Evolutionary conservation across 106 monocot genomes (phyloP).

Genomic region (Narthecium ossifragum): DNA sequence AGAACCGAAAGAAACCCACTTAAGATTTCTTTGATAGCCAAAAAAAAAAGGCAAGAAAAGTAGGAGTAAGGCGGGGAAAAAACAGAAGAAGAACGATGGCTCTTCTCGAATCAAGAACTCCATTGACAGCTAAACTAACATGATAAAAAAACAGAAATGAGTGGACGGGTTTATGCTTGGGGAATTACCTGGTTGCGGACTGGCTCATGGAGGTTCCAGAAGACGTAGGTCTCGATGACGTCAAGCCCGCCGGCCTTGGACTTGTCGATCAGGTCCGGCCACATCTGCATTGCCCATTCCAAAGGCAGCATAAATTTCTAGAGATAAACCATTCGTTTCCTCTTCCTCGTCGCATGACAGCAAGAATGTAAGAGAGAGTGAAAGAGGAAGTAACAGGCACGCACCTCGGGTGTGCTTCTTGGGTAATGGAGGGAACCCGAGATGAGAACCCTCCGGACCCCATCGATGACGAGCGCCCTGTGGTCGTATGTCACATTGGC

Average conservation of each 20-base stretch:
- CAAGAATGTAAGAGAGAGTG: not conserved
- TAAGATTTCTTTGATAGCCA: too few species aligned
- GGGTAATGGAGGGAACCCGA: conserved; percentile 70
- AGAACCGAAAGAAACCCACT: too few species aligned
- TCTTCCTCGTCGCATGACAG: too few species aligned
- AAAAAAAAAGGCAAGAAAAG: too few species aligned
- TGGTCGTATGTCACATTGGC: conserved; percentile 48
- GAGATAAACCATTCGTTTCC: not conserved
- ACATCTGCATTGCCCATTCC: conserved; percentile 44
- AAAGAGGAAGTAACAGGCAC: not conserved
- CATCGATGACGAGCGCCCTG: conserved; percentile 51
- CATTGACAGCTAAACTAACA: not conserved
- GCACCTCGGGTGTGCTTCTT: conserved; percentile 57
- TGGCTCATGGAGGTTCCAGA: conserved; percentile 82
- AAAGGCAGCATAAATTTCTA: not conserved
- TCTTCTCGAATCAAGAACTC: too few species aligned
- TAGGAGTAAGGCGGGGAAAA: too few species aligned
- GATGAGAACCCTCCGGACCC: conserved; percentile 44
- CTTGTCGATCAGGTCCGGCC: conserved; percentile 67
- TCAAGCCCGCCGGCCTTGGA: conserved; percentile 76
- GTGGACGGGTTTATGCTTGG: not conserved
- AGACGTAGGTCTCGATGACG: conserved; percentile 68
- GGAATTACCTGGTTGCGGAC: conserved; percentile 49
- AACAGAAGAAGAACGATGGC: too few species aligned
- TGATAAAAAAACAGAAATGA: not conserved